Conservation (phyloP, 2,329 filamentous ascomycete species). For the Penicillium thymicola region DNA sequence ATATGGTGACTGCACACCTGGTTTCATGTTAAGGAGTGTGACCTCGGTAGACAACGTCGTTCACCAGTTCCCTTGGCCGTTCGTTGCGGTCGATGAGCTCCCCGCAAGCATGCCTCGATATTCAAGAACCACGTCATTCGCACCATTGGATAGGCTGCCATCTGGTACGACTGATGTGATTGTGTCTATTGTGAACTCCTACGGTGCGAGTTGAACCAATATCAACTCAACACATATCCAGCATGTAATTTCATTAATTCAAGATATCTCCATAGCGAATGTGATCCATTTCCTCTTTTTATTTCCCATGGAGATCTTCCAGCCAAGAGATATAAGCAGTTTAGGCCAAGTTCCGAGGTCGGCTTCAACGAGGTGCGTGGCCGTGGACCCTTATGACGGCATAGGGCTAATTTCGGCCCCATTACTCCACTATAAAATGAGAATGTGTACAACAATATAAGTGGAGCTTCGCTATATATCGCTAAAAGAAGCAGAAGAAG, state of each 20-base stretch:
- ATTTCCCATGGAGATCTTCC: neutral
- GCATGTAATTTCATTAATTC: neutral
- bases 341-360: neutral
- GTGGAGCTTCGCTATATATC: neutral
- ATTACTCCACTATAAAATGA: neutral
- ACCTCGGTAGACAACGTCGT: neutral
- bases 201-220: neutral
- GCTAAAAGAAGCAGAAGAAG: neutral
- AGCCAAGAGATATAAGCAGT: neutral
- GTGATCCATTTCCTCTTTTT: neutral
- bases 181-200: neutral
- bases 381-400: conserved; percentile 1
- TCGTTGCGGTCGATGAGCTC: neutral
- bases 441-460: neutral
- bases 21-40: neutral
- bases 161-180: neutral
- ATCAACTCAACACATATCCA: neutral
- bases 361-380: neutral
- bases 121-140: neutral
- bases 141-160: neutral
- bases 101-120: neutral
- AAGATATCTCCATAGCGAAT: neutral
- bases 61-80: neutral
- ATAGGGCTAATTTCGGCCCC: neutral
- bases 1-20: neutral